Base-by-base conservation (phyloP, 257 asterid genomes). In the Mentha longifolia region DNA sequence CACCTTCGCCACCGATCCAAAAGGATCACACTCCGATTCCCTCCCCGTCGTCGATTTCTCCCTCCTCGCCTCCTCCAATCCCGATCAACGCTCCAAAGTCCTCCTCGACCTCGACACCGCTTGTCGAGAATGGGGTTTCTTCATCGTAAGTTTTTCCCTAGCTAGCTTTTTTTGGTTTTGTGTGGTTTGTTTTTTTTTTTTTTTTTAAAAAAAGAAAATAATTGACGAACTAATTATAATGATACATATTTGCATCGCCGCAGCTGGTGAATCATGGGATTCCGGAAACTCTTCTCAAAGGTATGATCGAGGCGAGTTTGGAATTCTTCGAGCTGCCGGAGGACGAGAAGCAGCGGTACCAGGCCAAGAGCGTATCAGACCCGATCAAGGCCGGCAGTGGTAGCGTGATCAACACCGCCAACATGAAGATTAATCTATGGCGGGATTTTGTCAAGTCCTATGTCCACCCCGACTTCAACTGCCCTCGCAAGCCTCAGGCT, bases 21-120 rank as follows among this genome's bases (percentile, higher is more conserved):
- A 59, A 6, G 80, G 61, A 30, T 76, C 80, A 5, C 54, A 20
- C 30, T 33, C 74, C 3, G 77, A 81, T 69, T 80, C 79, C 3
- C 31, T 85, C 28, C 28, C 28, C 28, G 28, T 25, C 28, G 28
- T 25, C 28, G 28, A 25, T 25, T 25, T 25, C 28, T 25, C 28
- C 28, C 28, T 25, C 28, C 28, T 25, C 28, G 28, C 28, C 28
- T 25, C 28, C 28, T 25, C 28, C 28, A 2, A 25, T 25, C 28
- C 1, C 1, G 28, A 25, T 25, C 28, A 25, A 25, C 28, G 28
- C 2, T 25, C 28, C 2, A 25, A 2, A 25, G 2, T 2, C 28
- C 28, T 25, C 28, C 28, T 1, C 28, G 28, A 25, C 28, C 28
- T 25, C 28, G 28, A 25, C 28, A 25, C 2, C 28, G 28, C 28